Conservation (phyloP, 108 stramenopile genomes). For the Pseudonitzschia multiseries region DNA sequence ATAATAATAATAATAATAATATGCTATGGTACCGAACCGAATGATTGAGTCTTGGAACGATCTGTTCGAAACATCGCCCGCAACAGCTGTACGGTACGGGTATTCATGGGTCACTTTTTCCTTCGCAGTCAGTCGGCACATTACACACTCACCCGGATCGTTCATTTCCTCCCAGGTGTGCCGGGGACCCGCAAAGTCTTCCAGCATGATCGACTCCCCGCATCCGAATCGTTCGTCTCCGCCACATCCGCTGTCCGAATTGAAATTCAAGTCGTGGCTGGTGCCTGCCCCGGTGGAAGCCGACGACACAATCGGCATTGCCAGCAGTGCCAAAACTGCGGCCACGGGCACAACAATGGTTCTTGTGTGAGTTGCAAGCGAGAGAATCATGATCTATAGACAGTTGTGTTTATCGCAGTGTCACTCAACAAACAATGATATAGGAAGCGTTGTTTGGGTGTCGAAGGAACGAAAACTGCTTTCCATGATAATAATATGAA, state of each 20-base stretch:
- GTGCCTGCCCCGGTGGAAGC: not conserved
- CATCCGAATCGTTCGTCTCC: not conserved
- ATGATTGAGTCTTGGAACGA: too few relatives aligned
- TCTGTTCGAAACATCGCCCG: too few relatives aligned
- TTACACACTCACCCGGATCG: conserved; percentile 55
- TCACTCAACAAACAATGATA: too few relatives aligned
- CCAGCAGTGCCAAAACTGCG: not conserved
- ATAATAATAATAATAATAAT: too few relatives aligned
- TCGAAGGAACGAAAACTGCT: too few relatives aligned
- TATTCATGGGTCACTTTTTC: too few relatives aligned
- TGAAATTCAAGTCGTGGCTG: not conserved
- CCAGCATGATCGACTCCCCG: conserved; percentile 19
- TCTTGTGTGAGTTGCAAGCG: not conserved
- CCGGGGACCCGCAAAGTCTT: conserved; percentile 30
- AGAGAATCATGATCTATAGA: not conserved
- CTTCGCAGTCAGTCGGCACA: too few relatives aligned
- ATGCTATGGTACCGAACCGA: too few relatives aligned
- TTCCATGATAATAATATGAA: too few relatives aligned
- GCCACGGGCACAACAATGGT: not conserved
- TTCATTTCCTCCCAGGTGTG: conserved; percentile 46
- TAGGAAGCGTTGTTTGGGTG: too few relatives aligned
- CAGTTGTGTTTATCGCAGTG: too few relatives aligned
- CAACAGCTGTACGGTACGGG: too few relatives aligned
- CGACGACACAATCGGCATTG: not conserved
- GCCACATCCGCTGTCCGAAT: not conserved